Percentiles rank a stretch among this genome's conserved stretches.
phyloP scores from a whole-genome alignment of 2,329 filamentous ascomycete species.

The Trichoderma citrinoviride region DNA sequence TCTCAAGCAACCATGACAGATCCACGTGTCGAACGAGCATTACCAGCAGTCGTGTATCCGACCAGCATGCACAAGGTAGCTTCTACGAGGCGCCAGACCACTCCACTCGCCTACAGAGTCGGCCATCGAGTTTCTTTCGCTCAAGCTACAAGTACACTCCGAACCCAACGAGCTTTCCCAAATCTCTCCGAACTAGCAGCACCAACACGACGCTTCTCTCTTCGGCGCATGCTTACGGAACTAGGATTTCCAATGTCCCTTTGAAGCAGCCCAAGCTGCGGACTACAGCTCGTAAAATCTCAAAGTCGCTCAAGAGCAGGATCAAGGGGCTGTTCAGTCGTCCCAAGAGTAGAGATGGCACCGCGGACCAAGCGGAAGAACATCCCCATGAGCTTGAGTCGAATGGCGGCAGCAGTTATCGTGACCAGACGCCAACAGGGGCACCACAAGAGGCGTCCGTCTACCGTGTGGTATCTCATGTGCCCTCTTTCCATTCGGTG shows the following conservation, averaged over 20 bases:
- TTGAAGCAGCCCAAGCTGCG: slow-evolving; percentile 39
- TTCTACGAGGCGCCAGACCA: slow-evolving; percentile 37
- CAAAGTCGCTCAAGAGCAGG: slow-evolving; percentile 58
- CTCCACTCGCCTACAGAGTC: slow-evolving; percentile 38
- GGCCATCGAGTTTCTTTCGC: slow-evolving; percentile 46
- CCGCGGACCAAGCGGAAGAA: slow-evolving; percentile 14
- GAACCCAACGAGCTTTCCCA: slow-evolving; percentile 41
- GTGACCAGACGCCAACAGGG: slow-evolving; percentile 32
- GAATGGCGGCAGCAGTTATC: slow-evolving; percentile 33
- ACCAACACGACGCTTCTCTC: slow-evolving; percentile 39
- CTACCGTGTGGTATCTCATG: slow-evolving; percentile 46
- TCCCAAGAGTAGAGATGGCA: slow-evolving; percentile 27
- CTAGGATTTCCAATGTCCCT: slow-evolving; percentile 21
- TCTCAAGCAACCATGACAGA: slow-evolving; percentile 37
- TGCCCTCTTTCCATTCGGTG: slow-evolving; percentile 51
- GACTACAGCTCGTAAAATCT: slow-evolving; percentile 59
- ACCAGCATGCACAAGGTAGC: slow-evolving; percentile 38
- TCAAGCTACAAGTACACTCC: slow-evolving; percentile 38
- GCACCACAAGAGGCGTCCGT: slow-evolving; percentile 43
- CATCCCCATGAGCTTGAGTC: slow-evolving; percentile 25
- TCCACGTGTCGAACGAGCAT: slow-evolving; percentile 24
- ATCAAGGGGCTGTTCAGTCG: slow-evolving; percentile 47
- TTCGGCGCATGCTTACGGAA: slow-evolving; percentile 32
- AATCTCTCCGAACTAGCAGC: slow-evolving; percentile 50
- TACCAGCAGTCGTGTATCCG: slow-evolving; percentile 32